Evolutionary conservation across 2,329 filamentous ascomycete species (phyloP).

Genomic region (Bipolaris zeicola): DNA sequence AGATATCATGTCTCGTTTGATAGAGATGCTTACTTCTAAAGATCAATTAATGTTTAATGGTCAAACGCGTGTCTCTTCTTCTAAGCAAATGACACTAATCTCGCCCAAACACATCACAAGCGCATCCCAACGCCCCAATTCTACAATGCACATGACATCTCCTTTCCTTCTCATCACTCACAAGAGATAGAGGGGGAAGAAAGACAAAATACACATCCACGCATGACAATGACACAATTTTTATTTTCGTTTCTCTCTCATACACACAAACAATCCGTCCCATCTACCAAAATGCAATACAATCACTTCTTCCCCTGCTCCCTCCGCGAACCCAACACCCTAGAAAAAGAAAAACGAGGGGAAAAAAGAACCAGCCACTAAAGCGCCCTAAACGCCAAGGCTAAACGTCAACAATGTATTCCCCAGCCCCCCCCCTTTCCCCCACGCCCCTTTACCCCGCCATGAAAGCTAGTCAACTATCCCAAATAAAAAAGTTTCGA

Average conservation of each 20-base stretch:
- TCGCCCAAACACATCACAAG: neutral
- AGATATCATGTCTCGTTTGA: too few species aligned
- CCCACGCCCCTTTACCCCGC: neutral
- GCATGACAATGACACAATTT: neutral
- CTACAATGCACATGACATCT: neutral
- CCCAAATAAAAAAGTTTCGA: neutral
- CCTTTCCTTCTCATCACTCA: neutral
- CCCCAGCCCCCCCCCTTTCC: neutral
- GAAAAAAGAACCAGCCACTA: neutral
- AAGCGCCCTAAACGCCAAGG: constrained; percentile 24
- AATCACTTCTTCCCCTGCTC: too few species aligned
- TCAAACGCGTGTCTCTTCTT: neutral
- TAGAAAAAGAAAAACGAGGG: too few species aligned
- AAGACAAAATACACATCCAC: neutral
- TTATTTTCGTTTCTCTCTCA: neutral
- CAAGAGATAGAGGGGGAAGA: too few species aligned
- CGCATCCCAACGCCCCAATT: neutral
- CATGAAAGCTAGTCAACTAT: constrained; percentile 2
- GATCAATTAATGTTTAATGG: neutral
- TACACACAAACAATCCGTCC: neutral
- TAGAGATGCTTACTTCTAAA: neutral
- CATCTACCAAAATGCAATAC: too few species aligned
- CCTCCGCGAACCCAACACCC: too few species aligned
- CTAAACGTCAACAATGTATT: constrained; percentile 22
- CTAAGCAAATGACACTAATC: neutral